These are phyloP conservation scores for Marsdenia floribunda DNA, from an alignment of 257 asterid genomes.

Conservation along the genomic window DNA sequence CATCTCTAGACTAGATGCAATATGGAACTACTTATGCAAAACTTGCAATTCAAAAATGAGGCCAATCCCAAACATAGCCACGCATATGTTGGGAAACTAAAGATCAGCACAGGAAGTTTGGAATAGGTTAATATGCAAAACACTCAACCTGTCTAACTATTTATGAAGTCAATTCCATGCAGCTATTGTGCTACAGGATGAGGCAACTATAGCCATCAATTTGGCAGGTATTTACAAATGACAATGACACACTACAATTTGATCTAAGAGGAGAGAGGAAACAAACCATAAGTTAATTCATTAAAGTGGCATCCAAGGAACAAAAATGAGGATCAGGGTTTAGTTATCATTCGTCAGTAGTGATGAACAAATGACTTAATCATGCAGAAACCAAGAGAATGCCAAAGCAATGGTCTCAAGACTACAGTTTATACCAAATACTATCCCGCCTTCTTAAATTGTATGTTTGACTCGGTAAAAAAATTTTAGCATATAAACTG, in stretches of 20 bases:
- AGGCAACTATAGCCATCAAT: neutral
- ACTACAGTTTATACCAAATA: neutral
- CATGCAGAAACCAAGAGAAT: neutral
- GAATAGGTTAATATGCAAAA: neutral
- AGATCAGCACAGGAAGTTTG: neutral
- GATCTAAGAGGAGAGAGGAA: neutral
- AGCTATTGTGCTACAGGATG: neutral
- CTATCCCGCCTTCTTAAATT: neutral
- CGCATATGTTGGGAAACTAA: neutral
- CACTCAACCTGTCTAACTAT: neutral
- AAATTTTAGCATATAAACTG: neutral
- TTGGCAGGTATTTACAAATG: neutral
- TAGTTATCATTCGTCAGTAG: neutral
- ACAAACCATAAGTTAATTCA: neutral
- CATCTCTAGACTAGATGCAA: neutral
- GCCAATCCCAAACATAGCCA: neutral
- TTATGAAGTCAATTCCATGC: neutral
- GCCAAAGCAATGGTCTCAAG: neutral
- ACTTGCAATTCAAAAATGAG: slow-evolving; percentile 1
- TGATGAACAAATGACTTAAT: neutral
- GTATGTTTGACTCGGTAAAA: neutral
- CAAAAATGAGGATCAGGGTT: neutral
- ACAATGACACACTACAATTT: too few relatives aligned
- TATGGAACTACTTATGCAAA: neutral
- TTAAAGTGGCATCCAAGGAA: neutral